Percentiles rank a stretch among this genome's conserved stretches.
These are phyloP conservation scores for Herpetomonas samuelpessoai DNA, from an alignment of 208 protist genomes.

Conservation along the genomic window DNA sequence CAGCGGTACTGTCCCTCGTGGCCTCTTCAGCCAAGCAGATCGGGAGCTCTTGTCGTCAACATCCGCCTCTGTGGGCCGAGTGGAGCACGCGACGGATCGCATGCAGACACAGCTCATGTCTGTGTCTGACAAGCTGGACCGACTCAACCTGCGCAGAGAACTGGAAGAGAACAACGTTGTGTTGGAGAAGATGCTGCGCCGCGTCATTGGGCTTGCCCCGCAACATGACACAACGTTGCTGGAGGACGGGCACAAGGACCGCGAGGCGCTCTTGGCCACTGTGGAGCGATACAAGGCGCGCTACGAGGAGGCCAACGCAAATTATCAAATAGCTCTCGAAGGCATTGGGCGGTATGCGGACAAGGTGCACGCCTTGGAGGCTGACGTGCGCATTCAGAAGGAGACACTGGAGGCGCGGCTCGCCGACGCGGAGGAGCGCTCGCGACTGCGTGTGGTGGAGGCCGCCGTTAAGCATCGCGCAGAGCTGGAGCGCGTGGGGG, in stretches of 20 bases:
- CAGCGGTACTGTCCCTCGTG: too few relatives aligned
- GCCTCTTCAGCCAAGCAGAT: constrained; percentile 3
- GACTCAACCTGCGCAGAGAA: constrained; percentile 45
- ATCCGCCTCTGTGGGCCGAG: background rate
- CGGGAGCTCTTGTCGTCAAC: background rate
- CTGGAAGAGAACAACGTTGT: constrained; percentile 63
- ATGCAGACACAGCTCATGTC: constrained; percentile 46
- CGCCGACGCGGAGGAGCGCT: constrained; percentile 44
- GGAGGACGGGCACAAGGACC: constrained; percentile 59
- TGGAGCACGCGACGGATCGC: constrained; percentile 43
- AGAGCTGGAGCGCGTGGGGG: constrained; percentile 33
- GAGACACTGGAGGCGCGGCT: constrained; percentile 36
- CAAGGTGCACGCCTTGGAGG: constrained; percentile 41
- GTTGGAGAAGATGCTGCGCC: constrained; percentile 53
- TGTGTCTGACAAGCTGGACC: constrained; percentile 68
- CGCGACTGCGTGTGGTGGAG: constrained; percentile 56
- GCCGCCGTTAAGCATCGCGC: constrained; percentile 36
- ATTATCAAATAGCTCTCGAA: constrained; percentile 74
- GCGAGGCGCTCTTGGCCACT: constrained; percentile 54
- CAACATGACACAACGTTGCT: constrained; percentile 27
- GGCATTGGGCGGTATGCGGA: constrained; percentile 63
- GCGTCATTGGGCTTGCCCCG: constrained; percentile 50
- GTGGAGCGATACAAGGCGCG: constrained; percentile 49
- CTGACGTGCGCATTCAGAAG: constrained; percentile 51
- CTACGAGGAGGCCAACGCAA: constrained; percentile 54